Evolutionary conservation across 2,329 filamentous ascomycete genomes (phyloP), one percentile per base, ranked within the genome.

Genomic region (Calonectria fujianensis): DNA sequence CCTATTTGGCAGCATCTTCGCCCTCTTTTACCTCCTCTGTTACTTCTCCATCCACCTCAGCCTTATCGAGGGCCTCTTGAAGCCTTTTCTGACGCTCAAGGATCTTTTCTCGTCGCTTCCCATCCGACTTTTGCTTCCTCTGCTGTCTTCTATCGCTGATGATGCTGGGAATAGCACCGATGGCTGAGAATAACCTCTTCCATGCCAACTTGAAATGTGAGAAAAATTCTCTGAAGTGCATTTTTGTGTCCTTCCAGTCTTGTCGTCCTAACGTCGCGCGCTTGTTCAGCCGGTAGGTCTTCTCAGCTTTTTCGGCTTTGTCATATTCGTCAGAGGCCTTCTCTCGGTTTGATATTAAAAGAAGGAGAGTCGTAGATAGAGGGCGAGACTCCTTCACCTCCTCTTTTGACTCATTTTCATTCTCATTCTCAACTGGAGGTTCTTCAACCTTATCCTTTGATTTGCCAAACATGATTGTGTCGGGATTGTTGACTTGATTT

Each of bases 301-400:
- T 82, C 82, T 88, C 86, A 59, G 86, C 85, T 27, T 83, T 82
- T 73, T 84, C 82, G 8, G 87, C 87, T 61, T 84, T 82, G 54
- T 82, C 77, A 70, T 84, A 83, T 51, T 85, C 82, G 67, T 85
- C 80, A 14, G 85, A 85, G 35, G 86, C 86, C 48, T 82, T 79
- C 45, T 82, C 84, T 37, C 85, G 83, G 69, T 82, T 85, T 68
- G 83, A 84, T 51, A 83, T 82, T 51, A 88, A 85, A 48, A 87
- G 80, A 75, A 87, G 85, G 16, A 87, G 88, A 66, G 85, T 85
- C 0, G 86, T 85, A 13, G 87, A 87, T 69, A 85, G 85, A 7
- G 86, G 86, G 29, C 87, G 83, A n/a, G 67, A 0, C 14, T 63
- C 48, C 13, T 31, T 37, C 11, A 52, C 54, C 27, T 74, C 76